phyloP scores from a whole-genome alignment of 805 yeast species.

The Yamadazyma paraphyllophila region DNA sequence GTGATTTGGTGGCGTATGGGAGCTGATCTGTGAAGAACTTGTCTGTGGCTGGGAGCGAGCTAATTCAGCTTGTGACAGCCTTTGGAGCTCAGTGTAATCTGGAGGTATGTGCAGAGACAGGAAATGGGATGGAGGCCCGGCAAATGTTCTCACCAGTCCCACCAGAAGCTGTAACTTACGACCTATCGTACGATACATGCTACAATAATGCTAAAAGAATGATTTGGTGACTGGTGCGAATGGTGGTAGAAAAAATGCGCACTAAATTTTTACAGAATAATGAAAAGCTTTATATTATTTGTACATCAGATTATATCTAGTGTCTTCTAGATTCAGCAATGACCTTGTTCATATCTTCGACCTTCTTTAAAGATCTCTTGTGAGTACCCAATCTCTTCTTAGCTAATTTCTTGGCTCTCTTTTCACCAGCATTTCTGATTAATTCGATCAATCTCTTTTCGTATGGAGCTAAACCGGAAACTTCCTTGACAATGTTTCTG shows the following conservation, averaged over 20 bases:
- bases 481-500: conserved; percentile 93
- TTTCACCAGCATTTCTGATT: conserved; percentile 99
- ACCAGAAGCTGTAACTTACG: too few species aligned
- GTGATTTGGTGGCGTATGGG: too few species aligned
- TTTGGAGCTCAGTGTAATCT: conserved; percentile 10
- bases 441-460: conserved; percentile 99
- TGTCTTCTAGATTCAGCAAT: conserved; percentile 97
- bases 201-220: background rate
- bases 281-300: conserved; percentile 8
- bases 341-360: conserved; percentile 95
- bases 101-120: conserved; percentile 20
- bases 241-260: too few species aligned
- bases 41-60: background rate
- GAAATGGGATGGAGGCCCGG: conserved; percentile 25
- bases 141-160: background rate
- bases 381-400: conserved; percentile 99
- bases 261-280: background rate
- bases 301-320: conserved; percentile 34
- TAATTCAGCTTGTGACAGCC: background rate
- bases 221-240: too few species aligned
- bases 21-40: too few species aligned
- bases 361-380: conserved; percentile 99
- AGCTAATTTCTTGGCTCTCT: conserved; percentile 99
- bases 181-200: too few species aligned
- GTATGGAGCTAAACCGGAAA: conserved; percentile 98